These are phyloP conservation scores for Podaxis mareebaensis DNA, from an alignment of 768 basidiomycete species.

Conservation along the genomic window DNA sequence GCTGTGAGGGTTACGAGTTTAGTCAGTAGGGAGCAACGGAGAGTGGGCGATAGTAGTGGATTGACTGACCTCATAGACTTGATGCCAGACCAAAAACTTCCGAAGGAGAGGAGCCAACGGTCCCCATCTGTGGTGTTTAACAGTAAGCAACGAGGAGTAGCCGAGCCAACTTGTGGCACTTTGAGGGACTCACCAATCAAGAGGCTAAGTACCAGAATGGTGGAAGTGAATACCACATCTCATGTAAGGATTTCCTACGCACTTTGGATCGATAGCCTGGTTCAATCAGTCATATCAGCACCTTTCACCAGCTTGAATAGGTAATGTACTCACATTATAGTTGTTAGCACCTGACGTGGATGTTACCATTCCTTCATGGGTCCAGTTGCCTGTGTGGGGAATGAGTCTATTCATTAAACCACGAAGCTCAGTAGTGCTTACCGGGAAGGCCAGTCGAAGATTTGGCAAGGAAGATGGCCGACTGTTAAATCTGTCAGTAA, in stretches of 20 bases:
- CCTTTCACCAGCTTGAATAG: background rate
- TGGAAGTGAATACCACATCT: background rate
- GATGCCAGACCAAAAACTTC: conserved; percentile 62
- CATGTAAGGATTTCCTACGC: conserved; percentile 18
- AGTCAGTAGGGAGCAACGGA: background rate
- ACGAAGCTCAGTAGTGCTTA: conserved; percentile 8
- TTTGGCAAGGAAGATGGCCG: conserved; percentile 55
- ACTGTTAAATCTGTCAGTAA: conserved; percentile 26
- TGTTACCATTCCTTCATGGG: conserved; percentile 48
- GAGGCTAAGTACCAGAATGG: conserved; percentile 22
- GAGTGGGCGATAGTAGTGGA: background rate
- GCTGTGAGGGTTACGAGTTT: conserved; percentile 17
- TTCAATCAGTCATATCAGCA: background rate
- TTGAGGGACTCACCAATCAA: conserved; percentile 28
- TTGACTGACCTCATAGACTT: conserved; percentile 35
- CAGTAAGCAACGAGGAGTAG: background rate
- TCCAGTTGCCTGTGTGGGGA: conserved; percentile 36
- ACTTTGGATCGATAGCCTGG: conserved; percentile 60
- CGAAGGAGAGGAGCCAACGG: conserved; percentile 50
- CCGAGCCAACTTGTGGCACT: too few relatives aligned
- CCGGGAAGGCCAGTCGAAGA: conserved; percentile 49
- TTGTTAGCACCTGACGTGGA: conserved; percentile 37
- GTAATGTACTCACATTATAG: conserved; percentile 37
- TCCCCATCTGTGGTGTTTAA: conserved; percentile 31
- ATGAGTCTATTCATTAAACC: background rate